Conservation (phyloP, 805 yeast genomes). For the Tetrapisispora pingtungensis region DNA sequence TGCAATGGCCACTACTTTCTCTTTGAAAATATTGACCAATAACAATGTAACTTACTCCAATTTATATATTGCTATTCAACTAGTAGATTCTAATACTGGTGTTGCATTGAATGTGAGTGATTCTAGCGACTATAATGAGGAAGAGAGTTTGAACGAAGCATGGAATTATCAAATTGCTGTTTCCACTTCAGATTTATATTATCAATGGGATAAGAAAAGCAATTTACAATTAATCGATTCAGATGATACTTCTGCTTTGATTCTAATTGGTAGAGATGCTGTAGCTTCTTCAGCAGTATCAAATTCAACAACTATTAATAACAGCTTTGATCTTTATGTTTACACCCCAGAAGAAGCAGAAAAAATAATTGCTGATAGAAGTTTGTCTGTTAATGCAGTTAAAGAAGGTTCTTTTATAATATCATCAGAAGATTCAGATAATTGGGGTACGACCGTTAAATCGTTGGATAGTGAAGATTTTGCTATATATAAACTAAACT, state of each 20-base stretch:
- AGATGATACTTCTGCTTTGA: slow-evolving; percentile 56
- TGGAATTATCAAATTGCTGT: slow-evolving; percentile 64
- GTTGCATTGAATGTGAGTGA: slow-evolving; percentile 5
- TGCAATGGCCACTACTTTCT: slow-evolving; percentile 22
- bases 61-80: slow-evolving; percentile 20
- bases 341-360: slow-evolving; percentile 34
- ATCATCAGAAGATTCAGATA: slow-evolving; percentile 18
- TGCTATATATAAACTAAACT: slow-evolving; percentile 22
- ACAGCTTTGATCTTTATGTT: slow-evolving; percentile 34
- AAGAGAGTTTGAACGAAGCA: neutral
- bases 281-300: slow-evolving; percentile 1
- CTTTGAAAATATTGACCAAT: slow-evolving; percentile 2
- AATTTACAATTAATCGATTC: slow-evolving; percentile 56
- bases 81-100: slow-evolving; percentile 17
- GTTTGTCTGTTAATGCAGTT: slow-evolving; percentile 65
- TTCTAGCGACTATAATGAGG: neutral
- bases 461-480: slow-evolving; percentile 10
- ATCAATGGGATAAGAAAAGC: slow-evolving; percentile 56
- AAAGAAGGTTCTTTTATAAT: slow-evolving; percentile 37
- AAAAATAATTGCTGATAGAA: slow-evolving; percentile 31
- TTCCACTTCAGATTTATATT: slow-evolving; percentile 51
- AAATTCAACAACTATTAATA: slow-evolving; percentile 12
- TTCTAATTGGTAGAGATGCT: slow-evolving; percentile 47
- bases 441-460: neutral
- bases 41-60: slow-evolving; percentile 15